Percentiles rank a stretch among this genome's conserved stretches.
These are phyloP conservation scores for Teratosphaeria pseudoeucalypti DNA, from an alignment of 2,329 filamentous ascomycete genomes.

Conservation along the genomic window DNA sequence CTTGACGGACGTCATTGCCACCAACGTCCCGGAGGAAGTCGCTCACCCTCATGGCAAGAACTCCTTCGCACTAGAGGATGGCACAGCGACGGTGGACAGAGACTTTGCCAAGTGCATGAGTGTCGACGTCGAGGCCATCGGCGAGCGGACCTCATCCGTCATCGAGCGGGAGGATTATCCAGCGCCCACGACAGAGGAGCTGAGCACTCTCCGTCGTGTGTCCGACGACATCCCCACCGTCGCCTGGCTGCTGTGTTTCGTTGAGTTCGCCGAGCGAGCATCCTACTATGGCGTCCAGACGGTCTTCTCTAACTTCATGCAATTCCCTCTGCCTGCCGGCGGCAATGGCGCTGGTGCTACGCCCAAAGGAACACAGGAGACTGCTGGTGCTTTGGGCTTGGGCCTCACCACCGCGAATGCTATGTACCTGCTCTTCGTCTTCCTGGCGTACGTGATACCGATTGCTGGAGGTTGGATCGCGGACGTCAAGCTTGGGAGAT, in stretches of 20 bases:
- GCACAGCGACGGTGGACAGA: constrained; percentile 6
- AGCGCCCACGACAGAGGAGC: constrained; percentile 39
- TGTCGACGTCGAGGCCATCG: constrained; percentile 13
- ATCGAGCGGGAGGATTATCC: constrained; percentile 15
- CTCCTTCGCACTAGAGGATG: constrained; percentile 11
- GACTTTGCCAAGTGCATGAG: constrained; percentile 8
- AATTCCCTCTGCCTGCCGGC: constrained; percentile 45
- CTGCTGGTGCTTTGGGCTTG: constrained; percentile 48
- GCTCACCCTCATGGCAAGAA: constrained; percentile 9
- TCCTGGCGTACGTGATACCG: constrained; percentile 46
- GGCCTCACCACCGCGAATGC: constrained; percentile 46
- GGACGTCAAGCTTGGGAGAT: constrained; percentile 12
- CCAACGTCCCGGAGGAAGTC: constrained; percentile 7
- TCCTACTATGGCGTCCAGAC: constrained; percentile 47
- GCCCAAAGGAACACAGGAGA: constrained; percentile 21
- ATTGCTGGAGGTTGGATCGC: constrained; percentile 25
- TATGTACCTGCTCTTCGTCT: constrained; percentile 44
- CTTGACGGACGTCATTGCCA: constrained; percentile 38
- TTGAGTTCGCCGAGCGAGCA: constrained; percentile 52
- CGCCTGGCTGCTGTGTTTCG: constrained; percentile 48
- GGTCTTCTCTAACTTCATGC: constrained; percentile 52
- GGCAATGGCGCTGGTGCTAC: constrained; percentile 28
- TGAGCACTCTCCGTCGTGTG: constrained; percentile 36
- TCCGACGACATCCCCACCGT: constrained; percentile 42
- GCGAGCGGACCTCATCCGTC: constrained; percentile 10